Percentiles rank a stretch among this genome's conserved stretches.
phyloP scores from a whole-genome alignment of 768 basidiomycete genomes.

The Suillus fuscotomentosus region DNA sequence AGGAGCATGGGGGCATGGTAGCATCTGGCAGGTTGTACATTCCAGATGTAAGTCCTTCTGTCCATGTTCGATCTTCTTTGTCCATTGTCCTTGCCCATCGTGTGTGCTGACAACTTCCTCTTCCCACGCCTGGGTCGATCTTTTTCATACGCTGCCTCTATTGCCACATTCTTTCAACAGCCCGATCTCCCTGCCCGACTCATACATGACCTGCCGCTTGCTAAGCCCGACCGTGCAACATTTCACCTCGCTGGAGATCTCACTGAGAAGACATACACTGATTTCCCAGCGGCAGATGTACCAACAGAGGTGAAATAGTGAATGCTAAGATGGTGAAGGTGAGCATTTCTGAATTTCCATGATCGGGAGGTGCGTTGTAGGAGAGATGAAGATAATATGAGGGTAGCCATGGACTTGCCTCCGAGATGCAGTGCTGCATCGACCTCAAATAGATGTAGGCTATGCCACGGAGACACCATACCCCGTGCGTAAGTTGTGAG shows the following conservation, averaged over 20 bases:
- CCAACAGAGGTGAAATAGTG: not conserved
- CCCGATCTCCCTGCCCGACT: slow-evolving; percentile 37
- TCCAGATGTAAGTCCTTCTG: slow-evolving; percentile 1
- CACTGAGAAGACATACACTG: slow-evolving; percentile 31
- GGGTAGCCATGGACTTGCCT: not conserved
- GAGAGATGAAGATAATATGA: not conserved
- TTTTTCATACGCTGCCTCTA: not conserved
- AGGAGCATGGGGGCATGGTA: slow-evolving; percentile 5
- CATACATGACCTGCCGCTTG: slow-evolving; percentile 24
- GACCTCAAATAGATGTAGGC: not conserved
- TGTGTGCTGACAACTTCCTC: not conserved
- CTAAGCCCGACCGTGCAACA: slow-evolving; percentile 21
- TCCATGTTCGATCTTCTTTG: too few relatives aligned
- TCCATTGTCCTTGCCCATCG: not conserved
- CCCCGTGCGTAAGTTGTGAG: not conserved
- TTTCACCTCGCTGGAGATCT: slow-evolving; percentile 26
- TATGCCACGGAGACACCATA: not conserved
- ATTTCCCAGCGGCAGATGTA: slow-evolving; percentile 26
- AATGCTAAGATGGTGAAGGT: not conserved
- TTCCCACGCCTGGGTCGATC: not conserved
- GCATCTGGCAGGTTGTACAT: slow-evolving; percentile 10
- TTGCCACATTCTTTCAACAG: slow-evolving; percentile 12
- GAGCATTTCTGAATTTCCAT: not conserved
- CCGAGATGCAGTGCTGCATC: not conserved
- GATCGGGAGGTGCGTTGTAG: not conserved